Base-by-base conservation (phyloP, 2,329 filamentous ascomycete genomes). In the Fusarium secorum region DNA sequence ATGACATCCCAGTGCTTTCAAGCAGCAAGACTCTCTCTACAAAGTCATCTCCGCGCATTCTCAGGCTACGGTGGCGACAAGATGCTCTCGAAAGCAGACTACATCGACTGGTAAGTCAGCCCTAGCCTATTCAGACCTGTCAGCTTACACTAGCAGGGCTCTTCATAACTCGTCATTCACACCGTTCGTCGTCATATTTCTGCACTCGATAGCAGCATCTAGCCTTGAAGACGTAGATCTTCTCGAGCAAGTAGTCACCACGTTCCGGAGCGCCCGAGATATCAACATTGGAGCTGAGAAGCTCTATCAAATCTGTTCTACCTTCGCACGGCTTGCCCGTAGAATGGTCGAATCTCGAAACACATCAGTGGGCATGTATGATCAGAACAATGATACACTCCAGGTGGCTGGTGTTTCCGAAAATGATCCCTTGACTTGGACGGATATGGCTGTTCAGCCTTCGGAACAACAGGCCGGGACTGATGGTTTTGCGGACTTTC, bases 81-180 rank as follows among this genome's bases (percentile, higher is more conserved):
- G 24, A 49, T 70, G 30, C 33, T 71, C 13, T 64, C 68, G 7
- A 71, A 74, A 20, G 58, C 57, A 11, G 65, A 73, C 20, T 74
- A 64, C 36, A 70, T 71, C 11, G 61, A 73, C n/a, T 73, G 68
- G 71, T 72, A 51, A 55, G 68, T 26, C n/a, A 18, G 14, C 4
- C 15, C 5, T 18, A 5, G 24, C 10, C 20, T 14, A 2, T 15
- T 8, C 2, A 17, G 7, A 8, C 11, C 17, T 24, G 11, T 58
- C n/a, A 53, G 38, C 60, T 73, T 17, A 73, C 46, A 11, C 17
- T 3, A 13, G 3, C 15, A 74, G 71, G 71, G 64, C 67, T 18
- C 68, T 74, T n/a, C 71, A 74, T 38, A 69, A 73, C 15, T 64
- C 71, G 0, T 74, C 71, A 7, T 74, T 74, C 28, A 72, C 59